These are phyloP conservation scores for Canna indica DNA, from an alignment of 176 grass and related monocot species.

Conservation along the genomic window DNA sequence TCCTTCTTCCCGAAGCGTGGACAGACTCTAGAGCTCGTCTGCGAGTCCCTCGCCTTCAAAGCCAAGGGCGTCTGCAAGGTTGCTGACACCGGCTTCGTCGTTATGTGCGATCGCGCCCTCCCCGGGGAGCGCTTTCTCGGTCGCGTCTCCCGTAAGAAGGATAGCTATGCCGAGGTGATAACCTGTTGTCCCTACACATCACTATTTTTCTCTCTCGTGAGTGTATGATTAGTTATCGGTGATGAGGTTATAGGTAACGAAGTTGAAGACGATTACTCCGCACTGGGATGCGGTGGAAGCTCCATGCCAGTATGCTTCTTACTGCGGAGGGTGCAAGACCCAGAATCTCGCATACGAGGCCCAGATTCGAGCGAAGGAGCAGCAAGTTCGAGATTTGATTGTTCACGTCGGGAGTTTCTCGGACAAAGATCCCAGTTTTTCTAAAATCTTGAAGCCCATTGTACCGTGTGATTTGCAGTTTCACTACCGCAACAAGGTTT, in stretches of 20 bases:
- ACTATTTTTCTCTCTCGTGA: not conserved
- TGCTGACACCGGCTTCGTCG: conserved; percentile 52
- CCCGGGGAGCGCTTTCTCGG: conserved; percentile 82
- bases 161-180: conserved; percentile 28
- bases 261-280: conserved; percentile 61
- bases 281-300: conserved; percentile 58
- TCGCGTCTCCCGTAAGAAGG: conserved; percentile 50
- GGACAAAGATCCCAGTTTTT: conserved; percentile 24
- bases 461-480: conserved; percentile 78
- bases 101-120: conserved; percentile 79
- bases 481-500: conserved; percentile 89
- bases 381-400: conserved; percentile 73
- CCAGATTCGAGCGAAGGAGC: conserved; percentile 61
- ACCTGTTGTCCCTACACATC: not conserved
- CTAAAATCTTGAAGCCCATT: conserved; percentile 51
- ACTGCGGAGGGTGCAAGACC: conserved; percentile 86
- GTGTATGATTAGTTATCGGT: conserved; percentile 1
- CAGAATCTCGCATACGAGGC: conserved; percentile 74
- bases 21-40: conserved; percentile 73
- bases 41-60: conserved; percentile 79
- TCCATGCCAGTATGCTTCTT: conserved; percentile 56
- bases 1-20: conserved; percentile 70
- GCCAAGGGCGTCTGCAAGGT: conserved; percentile 84
- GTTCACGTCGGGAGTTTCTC: conserved; percentile 67
- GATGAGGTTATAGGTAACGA: conserved; percentile 43